A percentile compares a stretch with the other conserved stretches of the same genome.
These are phyloP conservation scores for Flaveria linearis DNA, from an alignment of 129 eudicot species.

Conservation along the genomic window DNA sequence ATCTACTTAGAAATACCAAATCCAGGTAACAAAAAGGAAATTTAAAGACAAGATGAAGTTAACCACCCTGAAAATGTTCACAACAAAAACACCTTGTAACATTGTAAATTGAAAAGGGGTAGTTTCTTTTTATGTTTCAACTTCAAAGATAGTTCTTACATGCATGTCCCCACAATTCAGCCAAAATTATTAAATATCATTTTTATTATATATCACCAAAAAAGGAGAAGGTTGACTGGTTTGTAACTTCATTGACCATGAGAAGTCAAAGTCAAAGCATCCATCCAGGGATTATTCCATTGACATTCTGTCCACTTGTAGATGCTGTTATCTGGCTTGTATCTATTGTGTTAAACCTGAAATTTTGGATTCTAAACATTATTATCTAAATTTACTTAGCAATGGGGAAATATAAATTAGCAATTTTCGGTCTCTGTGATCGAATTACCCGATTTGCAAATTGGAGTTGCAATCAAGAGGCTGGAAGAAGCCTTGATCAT, in stretches of 20 bases:
- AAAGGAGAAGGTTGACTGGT: conserved; percentile 29
- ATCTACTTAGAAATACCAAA: background rate
- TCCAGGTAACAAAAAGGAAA: background rate
- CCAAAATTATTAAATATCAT: conserved; percentile 33
- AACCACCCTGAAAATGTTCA: conserved; percentile 18
- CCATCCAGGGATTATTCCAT: conserved; percentile 85
- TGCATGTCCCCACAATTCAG: conserved; percentile 35
- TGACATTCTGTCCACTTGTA: conserved; percentile 62
- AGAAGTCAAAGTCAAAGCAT: conserved; percentile 54
- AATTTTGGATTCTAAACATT: conserved; percentile 1
- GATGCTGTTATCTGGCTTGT: conserved; percentile 64
- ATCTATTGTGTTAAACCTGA: conserved; percentile 61
- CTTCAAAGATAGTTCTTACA: conserved; percentile 36
- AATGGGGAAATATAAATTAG: background rate
- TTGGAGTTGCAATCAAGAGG: conserved; percentile 76
- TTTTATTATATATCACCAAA: conserved; percentile 39
- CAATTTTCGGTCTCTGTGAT: no score
- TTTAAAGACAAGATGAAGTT: conserved; percentile 2
- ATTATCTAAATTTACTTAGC: no score
- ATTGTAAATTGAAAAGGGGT: conserved; percentile 31
- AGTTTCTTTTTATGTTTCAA: conserved; percentile 32
- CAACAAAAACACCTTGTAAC: conserved; percentile 33
- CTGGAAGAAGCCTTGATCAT: conserved; percentile 77
- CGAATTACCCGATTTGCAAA: conserved; percentile 82
- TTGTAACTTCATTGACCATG: conserved; percentile 37